Evolutionary conservation across 2,329 filamentous ascomycete genomes (phyloP), one percentile per base, ranked within the genome.

Genomic region (Emergomyces africanus): DNA sequence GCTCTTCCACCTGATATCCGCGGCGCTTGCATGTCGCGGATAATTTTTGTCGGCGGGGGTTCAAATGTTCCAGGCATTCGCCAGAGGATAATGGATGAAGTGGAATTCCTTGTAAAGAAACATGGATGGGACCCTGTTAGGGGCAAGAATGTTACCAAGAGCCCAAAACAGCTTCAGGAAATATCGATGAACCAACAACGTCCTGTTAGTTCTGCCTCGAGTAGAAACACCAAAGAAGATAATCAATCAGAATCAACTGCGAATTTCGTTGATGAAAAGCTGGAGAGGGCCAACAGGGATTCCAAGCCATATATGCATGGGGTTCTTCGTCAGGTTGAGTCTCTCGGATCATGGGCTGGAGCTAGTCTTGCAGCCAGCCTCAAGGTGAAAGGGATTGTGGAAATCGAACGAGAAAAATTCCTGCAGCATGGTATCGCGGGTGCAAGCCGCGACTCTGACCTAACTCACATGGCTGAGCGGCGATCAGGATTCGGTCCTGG

Each of bases 41-140:
- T 97, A 51, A 78, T 96, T 18, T 88, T 99, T 67, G 87, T 86
- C 0, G 94, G 94, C 37, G 90, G 90, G 1, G 87, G 87, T 54
- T 84, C 90, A 5, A 81, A 81, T 30, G 84, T 96, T 9, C 81
- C 91, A 0, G 94, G 94, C 0, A 75, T 99, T 30, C 90, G 89
- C 64, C 79, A 81, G 28, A 83, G 92, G 30, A 80, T 96, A 42
- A 74, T 96, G 37, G 81, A 87, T 59, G 91, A 97, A 66, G 74
- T 97, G 0, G 79, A 81, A 3, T 73, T 75, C 0, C 75, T 96
- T 0, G 79, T 94, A 5, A 77, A 84, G 18, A 76, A 79, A 50
- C 78, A 84, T 62, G 88, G 89, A 6, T 97, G 92, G 90, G 84
- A 89, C 65, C 79, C 83, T 0, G 84, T 96, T 1, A 79, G 81